A percentile compares a stretch with the other conserved stretches of the same genome.
Conservation (phyloP, 78 protist genomes). For the Cavenderia fasciculata region DNA sequence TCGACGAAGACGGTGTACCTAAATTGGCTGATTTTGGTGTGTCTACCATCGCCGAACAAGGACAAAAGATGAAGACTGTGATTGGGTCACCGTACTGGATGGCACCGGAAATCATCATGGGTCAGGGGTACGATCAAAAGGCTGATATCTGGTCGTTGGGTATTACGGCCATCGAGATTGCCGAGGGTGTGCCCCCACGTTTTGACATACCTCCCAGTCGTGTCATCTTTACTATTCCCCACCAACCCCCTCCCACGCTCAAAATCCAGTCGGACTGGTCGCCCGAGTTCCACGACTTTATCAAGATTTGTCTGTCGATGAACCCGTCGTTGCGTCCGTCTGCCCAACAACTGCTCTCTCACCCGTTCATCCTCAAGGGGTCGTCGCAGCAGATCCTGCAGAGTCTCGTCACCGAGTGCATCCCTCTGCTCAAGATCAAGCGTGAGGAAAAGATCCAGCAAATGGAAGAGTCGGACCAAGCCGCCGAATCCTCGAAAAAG, state of each 20-base stretch:
- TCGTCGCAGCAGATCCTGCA: conserved; percentile 54
- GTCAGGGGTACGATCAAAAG: conserved; percentile 77
- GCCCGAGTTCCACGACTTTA: conserved; percentile 66
- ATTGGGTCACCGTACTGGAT: conserved; percentile 98
- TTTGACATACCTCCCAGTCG: conserved; percentile 71
- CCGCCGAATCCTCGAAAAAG: background rate
- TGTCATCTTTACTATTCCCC: conserved; percentile 73
- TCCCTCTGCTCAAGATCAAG: conserved; percentile 53
- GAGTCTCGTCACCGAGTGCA: conserved; percentile 46
- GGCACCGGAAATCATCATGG: conserved; percentile 94
- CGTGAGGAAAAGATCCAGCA: conserved; percentile 48
- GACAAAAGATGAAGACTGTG: conserved; percentile 85
- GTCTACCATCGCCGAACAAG: conserved; percentile 71
- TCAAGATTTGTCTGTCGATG: conserved; percentile 30
- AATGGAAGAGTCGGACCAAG: conserved; percentile 28
- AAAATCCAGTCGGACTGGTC: conserved; percentile 69
- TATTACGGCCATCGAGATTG: conserved; percentile 77
- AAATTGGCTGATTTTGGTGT: conserved; percentile 73
- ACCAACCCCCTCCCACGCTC: conserved; percentile 75
- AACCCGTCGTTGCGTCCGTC: conserved; percentile 47
- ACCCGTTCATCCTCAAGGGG: conserved; percentile 76
- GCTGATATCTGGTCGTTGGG: conserved; percentile 82
- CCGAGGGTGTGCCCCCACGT: conserved; percentile 66
- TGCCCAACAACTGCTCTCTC: conserved; percentile 57
- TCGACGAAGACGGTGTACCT: conserved; percentile 73